A percentile compares a stretch with the other conserved stretches of the same genome.
These are phyloP conservation scores for Lumnitzera littorea DNA, from an alignment of 345 rosid genomes.

Conservation along the genomic window DNA sequence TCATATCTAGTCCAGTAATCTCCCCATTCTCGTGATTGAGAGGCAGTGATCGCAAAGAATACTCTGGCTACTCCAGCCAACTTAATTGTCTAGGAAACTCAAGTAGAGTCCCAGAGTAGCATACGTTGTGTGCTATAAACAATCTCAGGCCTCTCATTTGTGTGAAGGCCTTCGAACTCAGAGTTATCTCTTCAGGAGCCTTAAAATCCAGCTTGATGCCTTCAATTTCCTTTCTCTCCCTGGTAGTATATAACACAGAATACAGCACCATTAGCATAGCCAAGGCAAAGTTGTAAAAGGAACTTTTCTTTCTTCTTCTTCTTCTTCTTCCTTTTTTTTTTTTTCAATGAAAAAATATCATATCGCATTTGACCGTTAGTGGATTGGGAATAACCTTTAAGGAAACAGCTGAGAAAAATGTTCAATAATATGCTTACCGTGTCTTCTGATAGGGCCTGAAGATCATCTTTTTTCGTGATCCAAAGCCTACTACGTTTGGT, in stretches of 20 bases:
- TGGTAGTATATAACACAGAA: neutral
- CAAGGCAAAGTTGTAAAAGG: too few relatives aligned
- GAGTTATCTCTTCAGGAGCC: neutral
- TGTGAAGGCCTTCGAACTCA: neutral
- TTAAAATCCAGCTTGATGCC: neutral
- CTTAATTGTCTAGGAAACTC: neutral
- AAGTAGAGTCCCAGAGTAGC: neutral
- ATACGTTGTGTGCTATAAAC: neutral
- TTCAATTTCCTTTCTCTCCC: neutral
- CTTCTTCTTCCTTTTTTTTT: too few relatives aligned
- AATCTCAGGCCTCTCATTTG: neutral
- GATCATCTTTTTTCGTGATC: neutral
- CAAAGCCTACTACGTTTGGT: conserved; percentile 11
- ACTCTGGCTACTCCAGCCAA: neutral
- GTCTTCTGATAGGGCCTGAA: neutral
- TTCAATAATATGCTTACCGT: neutral
- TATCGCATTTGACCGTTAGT: too few relatives aligned
- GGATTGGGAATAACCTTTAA: too few relatives aligned
- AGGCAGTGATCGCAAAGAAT: neutral
- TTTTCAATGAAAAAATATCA: neutral
- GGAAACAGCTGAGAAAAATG: too few relatives aligned
- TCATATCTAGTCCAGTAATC: neutral
- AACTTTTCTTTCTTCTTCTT: too few relatives aligned
- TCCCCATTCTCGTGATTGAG: neutral
- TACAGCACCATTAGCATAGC: too few relatives aligned